phyloP scores from a whole-genome alignment of 148 eudicot genomes.

The Agrostemma githago region DNA sequence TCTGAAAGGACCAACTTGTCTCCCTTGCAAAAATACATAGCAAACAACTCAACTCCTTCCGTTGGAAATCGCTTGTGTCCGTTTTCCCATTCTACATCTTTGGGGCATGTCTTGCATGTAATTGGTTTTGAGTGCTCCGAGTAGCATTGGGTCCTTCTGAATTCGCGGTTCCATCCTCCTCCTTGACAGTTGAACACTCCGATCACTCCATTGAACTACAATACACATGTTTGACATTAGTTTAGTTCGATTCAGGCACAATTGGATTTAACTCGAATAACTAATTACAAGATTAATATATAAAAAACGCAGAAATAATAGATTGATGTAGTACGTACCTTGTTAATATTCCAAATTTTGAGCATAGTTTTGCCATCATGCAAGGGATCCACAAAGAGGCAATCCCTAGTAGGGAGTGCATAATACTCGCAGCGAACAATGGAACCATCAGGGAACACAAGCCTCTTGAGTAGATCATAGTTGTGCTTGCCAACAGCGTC shows the following conservation, averaged over 20 bases:
- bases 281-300: neutral
- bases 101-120: slow-evolving; percentile 42
- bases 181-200: slow-evolving; percentile 97
- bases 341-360: slow-evolving; percentile 89
- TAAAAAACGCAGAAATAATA: neutral
- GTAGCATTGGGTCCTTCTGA: slow-evolving; percentile 50
- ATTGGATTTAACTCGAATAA: neutral
- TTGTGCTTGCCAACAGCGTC: slow-evolving; percentile 82
- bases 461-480: slow-evolving; percentile 52
- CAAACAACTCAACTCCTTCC: slow-evolving; percentile 41
- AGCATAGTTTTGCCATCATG: slow-evolving; percentile 88
- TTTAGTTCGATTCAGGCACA: neutral
- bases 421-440: slow-evolving; percentile 62
- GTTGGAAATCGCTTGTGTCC: slow-evolving; percentile 47
- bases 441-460: slow-evolving; percentile 83
- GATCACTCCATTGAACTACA: slow-evolving; percentile 68
- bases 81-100: slow-evolving; percentile 74
- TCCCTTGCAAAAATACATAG: slow-evolving; percentile 49
- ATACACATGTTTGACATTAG: neutral
- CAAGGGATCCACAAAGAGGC: slow-evolving; percentile 79
- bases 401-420: slow-evolving; percentile 80
- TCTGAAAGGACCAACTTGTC: slow-evolving; percentile 49
- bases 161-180: slow-evolving; percentile 80
- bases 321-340: slow-evolving; percentile 32
- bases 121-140: slow-evolving; percentile 57